A percentile compares a stretch with the other conserved stretches of the same genome.
Evolutionary conservation across 2,329 filamentous ascomycete genomes (phyloP).

Genomic region (Paraconiothyrium sp.): DNA sequence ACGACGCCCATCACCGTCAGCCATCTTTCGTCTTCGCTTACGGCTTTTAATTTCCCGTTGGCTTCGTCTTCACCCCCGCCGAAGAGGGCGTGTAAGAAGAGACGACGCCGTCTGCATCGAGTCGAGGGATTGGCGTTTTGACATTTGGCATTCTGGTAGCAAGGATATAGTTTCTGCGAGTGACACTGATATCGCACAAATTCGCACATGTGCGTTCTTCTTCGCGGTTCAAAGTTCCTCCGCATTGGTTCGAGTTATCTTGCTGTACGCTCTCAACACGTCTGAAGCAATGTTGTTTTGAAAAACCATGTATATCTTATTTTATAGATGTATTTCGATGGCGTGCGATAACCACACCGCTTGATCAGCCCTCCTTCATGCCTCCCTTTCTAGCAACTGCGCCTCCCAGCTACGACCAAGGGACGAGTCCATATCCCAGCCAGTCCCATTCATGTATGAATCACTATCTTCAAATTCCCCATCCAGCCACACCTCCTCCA

Average conservation of each 20-base stretch:
- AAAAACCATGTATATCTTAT: no score
- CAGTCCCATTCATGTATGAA: no score
- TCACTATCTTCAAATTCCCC: conserved; percentile 1
- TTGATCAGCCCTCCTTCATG: no score
- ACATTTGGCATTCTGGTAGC: no score
- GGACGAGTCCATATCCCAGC: conserved; percentile 5
- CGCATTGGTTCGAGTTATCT: no score
- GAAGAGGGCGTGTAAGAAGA: background rate
- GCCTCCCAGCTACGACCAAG: background rate
- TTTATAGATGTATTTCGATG: no score
- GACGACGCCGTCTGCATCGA: background rate
- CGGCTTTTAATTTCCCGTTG: background rate
- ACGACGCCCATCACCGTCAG: background rate
- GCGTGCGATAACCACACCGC: background rate
- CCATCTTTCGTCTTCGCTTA: background rate
- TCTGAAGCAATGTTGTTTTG: no score
- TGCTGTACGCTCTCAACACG: no score
- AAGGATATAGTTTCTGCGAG: no score
- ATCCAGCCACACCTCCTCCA: conserved; percentile 6
- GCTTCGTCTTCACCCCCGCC: background rate
- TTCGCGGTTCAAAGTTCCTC: no score
- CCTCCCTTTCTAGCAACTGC: background rate
- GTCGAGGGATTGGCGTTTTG: background rate
- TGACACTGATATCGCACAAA: no score
- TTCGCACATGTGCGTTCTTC: no score